phyloP scores from a whole-genome alignment of 2,329 filamentous ascomycete species.

The Paecilomyces variotii region DNA sequence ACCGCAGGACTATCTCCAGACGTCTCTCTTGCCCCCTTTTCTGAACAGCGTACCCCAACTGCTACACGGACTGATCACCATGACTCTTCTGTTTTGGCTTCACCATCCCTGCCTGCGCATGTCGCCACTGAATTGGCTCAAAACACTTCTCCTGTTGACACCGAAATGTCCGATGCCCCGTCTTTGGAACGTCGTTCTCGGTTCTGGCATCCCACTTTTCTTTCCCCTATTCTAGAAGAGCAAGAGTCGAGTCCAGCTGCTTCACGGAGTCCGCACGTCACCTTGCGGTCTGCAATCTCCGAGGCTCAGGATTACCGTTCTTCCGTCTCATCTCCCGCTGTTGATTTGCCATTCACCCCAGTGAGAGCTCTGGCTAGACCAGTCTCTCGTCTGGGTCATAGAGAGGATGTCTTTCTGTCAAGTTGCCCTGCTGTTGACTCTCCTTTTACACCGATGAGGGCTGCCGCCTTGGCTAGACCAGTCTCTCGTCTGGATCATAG shows the following conservation, averaged over 20 bases:
- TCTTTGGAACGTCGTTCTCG: background rate
- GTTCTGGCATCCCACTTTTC: constrained; percentile 1
- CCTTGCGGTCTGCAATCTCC: background rate
- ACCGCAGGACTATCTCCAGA: background rate
- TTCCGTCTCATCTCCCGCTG: background rate
- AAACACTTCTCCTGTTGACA: constrained; percentile 2
- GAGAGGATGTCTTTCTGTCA: background rate
- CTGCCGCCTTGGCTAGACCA: background rate
- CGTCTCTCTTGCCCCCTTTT: background rate
- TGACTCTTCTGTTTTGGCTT: background rate
- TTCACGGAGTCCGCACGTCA: background rate
- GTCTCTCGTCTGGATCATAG: background rate
- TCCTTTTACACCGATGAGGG: background rate
- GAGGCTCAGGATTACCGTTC: background rate
- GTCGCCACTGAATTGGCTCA: background rate
- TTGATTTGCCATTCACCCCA: background rate
- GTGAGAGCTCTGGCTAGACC: background rate
- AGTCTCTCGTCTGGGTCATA: background rate
- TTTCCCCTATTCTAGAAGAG: constrained; percentile 12
- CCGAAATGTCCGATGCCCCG: constrained; percentile 5
- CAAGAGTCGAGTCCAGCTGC: constrained; percentile 2
- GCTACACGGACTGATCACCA: background rate
- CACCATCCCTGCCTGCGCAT: background rate
- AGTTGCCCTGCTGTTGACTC: background rate
- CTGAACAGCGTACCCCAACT: background rate